Conservation (phyloP, 495 filamentous ascomycete genomes). For the Neurospora sp. region DNA sequence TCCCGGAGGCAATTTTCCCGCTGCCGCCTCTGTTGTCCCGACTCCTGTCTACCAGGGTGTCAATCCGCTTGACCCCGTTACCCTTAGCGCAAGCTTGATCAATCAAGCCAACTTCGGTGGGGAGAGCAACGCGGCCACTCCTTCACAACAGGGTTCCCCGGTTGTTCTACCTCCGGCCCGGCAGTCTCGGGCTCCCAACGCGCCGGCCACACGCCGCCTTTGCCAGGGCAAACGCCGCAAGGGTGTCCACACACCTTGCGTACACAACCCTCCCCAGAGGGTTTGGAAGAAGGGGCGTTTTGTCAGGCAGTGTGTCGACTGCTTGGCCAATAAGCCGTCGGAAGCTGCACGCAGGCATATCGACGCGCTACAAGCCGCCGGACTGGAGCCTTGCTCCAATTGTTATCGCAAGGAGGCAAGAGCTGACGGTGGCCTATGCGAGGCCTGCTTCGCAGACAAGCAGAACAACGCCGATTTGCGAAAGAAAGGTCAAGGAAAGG, state of each 20-base stretch:
- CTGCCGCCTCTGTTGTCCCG: too few relatives aligned
- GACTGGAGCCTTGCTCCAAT: neutral
- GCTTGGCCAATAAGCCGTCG: neutral
- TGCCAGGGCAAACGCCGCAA: neutral
- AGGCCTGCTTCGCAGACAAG: neutral
- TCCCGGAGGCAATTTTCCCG: too few relatives aligned
- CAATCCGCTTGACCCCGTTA: too few relatives aligned
- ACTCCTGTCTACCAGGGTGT: too few relatives aligned
- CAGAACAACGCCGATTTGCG: rapidly evolving
- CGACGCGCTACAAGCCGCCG: neutral
- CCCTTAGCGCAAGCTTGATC: too few relatives aligned
- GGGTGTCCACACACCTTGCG: neutral
- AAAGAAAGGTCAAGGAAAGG: neutral
- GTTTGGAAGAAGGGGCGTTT: neutral
- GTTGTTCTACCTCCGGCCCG: too few relatives aligned
- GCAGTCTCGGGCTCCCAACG: too few relatives aligned
- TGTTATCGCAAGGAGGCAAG: neutral
- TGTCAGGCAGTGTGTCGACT: neutral
- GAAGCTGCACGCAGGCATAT: neutral
- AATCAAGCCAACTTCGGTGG: too few relatives aligned
- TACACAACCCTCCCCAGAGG: neutral
- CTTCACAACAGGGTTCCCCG: too few relatives aligned
- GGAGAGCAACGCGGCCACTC: too few relatives aligned
- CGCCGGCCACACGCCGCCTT: neutral
- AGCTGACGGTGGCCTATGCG: neutral